phyloP scores from a whole-genome alignment of 2,329 filamentous ascomycete genomes.

The Exserohilum turcica region DNA sequence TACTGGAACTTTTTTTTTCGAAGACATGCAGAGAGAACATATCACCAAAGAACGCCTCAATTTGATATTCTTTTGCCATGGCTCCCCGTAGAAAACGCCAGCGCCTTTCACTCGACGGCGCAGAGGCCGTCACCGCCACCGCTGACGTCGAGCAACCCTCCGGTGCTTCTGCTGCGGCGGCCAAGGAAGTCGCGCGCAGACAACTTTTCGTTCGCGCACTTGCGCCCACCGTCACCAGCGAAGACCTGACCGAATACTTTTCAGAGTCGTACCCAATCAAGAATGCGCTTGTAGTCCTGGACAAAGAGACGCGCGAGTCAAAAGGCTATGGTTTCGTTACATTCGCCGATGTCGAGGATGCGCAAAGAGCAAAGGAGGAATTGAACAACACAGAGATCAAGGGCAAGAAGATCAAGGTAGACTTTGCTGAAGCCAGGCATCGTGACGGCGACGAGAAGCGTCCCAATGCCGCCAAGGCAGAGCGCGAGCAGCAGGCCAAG shows the following conservation, averaged over 20 bases:
- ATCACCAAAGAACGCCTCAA: constrained; percentile 1
- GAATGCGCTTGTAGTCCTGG: constrained; percentile 89
- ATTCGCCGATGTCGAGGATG: constrained; percentile 92
- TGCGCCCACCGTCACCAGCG: constrained; percentile 76
- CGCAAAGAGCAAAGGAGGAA: constrained; percentile 76
- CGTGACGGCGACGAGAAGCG: constrained; percentile 59
- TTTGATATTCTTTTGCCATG: constrained; percentile 30
- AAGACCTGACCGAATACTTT: constrained; percentile 84
- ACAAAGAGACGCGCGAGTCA: constrained; percentile 83
- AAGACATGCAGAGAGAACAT: constrained; percentile 2
- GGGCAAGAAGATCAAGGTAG: constrained; percentile 81
- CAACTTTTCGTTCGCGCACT: constrained; percentile 87
- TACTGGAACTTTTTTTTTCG: constrained; percentile 22
- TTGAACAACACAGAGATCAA: constrained; percentile 78
- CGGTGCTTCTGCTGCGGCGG: constrained; percentile 18
- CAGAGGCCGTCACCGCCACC: constrained; percentile 37
- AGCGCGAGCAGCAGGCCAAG: constrained; percentile 66
- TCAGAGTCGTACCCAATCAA: constrained; percentile 94
- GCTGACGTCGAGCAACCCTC: constrained; percentile 29
- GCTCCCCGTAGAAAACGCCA: constrained; percentile 50
- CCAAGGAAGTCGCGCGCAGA: constrained; percentile 50
- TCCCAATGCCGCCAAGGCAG: constrained; percentile 64
- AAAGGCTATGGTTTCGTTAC: constrained; percentile 97
- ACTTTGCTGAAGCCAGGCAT: constrained; percentile 84
- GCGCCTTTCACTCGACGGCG: constrained; percentile 48